Conservation (phyloP, 495 filamentous ascomycete genomes). For the Penicillium paradoxum region DNA sequence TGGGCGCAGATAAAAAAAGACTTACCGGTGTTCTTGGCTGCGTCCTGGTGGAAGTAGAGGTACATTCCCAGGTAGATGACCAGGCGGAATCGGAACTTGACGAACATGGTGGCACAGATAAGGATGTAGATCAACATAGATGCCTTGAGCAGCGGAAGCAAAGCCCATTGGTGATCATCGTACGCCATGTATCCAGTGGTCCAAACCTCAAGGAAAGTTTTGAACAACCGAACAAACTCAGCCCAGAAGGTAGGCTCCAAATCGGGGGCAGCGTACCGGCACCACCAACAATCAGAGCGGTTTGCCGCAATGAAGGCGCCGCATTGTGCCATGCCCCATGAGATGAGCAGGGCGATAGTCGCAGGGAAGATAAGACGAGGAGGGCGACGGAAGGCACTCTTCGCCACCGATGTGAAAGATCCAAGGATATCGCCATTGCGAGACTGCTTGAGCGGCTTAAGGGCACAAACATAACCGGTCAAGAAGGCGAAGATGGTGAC, state of each 20-base stretch:
- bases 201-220: constrained; percentile 54
- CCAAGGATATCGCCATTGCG: constrained; percentile 50
- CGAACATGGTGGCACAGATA: constrained; percentile 53
- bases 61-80: constrained; percentile 47
- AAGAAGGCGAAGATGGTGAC: constrained; percentile 65
- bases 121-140: constrained; percentile 59
- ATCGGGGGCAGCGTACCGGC: constrained; percentile 51
- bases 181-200: constrained; percentile 54
- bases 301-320: constrained; percentile 55
- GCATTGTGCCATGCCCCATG: constrained; percentile 56
- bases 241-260: constrained; percentile 33
- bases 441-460: constrained; percentile 59
- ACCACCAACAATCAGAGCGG: constrained; percentile 57
- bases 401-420: constrained; percentile 51
- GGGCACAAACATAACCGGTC: constrained; percentile 63
- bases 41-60: constrained; percentile 50
- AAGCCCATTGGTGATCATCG: constrained; percentile 64
- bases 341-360: constrained; percentile 52
- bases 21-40: constrained; percentile 30
- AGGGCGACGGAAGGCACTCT: constrained; percentile 60
- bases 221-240: constrained; percentile 40
- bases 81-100: constrained; percentile 53
- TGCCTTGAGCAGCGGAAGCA: constrained; percentile 56
- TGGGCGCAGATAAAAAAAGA: neutral
- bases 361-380: constrained; percentile 61